Evolutionary conservation across 2,329 filamentous ascomycete species (phyloP), one percentile per base, ranked within the genome.

Genomic region (Arthroderma uncinatum): DNA sequence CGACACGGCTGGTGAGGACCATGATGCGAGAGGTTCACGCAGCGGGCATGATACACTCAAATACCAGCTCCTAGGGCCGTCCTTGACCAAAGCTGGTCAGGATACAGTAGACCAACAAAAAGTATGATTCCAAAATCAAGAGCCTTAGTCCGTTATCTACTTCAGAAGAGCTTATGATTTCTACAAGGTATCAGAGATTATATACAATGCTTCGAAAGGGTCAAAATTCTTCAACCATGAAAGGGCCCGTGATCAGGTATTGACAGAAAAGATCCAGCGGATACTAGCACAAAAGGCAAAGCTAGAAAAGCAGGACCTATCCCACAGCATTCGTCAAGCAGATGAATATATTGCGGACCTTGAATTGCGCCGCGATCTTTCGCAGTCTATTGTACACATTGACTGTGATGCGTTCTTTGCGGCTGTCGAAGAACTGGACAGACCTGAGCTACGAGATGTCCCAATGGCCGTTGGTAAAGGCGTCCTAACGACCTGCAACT

Each of bases 401-500:
- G 93, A 98, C 70, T 97, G 93, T 71, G 93, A 98, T 75, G 93
- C 93, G 14, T 98, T 98, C 71, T 98, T 93, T 67, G 93, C 93
- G 0, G 89, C 93, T 0, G 93, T 97, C 0, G 93, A 97, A 70
- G 88, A 85, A 63, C 79, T 91, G 2, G 85, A 89, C 65, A 80
- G 86, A 0, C 93, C 92, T 0, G 91, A 95, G 67, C 78, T 98
- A 48, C 87, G 86, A 59, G 78, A 90, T 39, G 76, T 95, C 0
- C 93, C 93, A 0, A 96, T 98, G 73, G 90, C 92, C 0, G 93
- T 98, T 0, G 93, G 93, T 0, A 80, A 80, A 64, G 83, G 83
- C 6, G 83, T 86, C 1, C 69, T 86, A 44, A 85, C 82, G 2
- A 86, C 83, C 0, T 86, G 83, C 71, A 98, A 97, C 68, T 98